These are phyloP conservation scores for Alternaria sp. DNA, from an alignment of 2,329 filamentous ascomycete genomes.

Conservation along the genomic window DNA sequence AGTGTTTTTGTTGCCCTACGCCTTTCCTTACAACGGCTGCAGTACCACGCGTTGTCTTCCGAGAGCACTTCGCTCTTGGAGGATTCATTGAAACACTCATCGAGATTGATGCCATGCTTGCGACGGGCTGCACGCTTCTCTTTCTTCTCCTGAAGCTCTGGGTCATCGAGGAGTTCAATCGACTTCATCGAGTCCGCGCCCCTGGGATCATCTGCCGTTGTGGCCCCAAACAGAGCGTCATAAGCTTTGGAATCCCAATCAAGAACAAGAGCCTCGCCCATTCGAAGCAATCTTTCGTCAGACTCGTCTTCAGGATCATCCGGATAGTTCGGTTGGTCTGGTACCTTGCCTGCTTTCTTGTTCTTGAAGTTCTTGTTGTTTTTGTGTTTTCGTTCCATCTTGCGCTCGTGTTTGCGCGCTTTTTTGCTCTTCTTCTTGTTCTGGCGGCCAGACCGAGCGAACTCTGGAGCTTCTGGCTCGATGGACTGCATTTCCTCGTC, in stretches of 20 bases:
- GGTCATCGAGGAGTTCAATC: constrained; percentile 63
- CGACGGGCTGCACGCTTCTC: constrained; percentile 70
- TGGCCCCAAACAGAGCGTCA: constrained; percentile 71
- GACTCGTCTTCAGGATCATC: constrained; percentile 51
- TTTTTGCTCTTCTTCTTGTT: constrained; percentile 48
- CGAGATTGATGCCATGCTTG: constrained; percentile 80
- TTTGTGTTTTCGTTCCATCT: constrained; percentile 38
- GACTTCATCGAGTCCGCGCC: constrained; percentile 68
- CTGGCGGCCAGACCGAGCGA: constrained; percentile 38
- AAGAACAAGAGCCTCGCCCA: constrained; percentile 84
- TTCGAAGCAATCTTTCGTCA: constrained; percentile 73
- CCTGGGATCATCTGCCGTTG: constrained; percentile 58
- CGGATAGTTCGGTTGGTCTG: constrained; percentile 39
- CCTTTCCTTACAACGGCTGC: constrained; percentile 92
- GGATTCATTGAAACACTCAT: constrained; percentile 93
- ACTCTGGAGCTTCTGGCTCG: constrained; percentile 30
- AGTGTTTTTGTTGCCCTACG: constrained; percentile 94
- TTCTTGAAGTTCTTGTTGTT: constrained; percentile 47
- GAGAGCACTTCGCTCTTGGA: constrained; percentile 93
- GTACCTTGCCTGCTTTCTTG: constrained; percentile 40
- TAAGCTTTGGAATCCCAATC: constrained; percentile 81
- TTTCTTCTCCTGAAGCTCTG: constrained; percentile 70
- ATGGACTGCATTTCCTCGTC: constrained; percentile 48
- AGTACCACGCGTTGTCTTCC: constrained; percentile 97
- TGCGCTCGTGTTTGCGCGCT: constrained; percentile 39